Evolutionary conservation across 2,329 filamentous ascomycete species (phyloP).

Genomic region (Hypoxylon sp.): DNA sequence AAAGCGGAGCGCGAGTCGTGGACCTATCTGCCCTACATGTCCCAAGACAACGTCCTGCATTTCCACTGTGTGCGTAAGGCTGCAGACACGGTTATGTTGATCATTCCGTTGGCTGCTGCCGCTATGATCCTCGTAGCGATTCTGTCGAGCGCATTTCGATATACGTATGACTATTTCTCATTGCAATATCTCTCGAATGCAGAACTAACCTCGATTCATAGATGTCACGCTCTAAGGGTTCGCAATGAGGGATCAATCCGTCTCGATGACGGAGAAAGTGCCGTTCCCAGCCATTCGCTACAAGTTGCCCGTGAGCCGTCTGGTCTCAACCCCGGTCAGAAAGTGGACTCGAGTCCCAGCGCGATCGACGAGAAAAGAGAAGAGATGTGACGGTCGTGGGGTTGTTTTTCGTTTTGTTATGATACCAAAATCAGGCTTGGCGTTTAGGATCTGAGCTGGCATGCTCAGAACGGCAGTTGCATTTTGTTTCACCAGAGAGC

Average conservation of each 20-base stretch:
- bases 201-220: conserved; percentile 35
- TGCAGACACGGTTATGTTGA: conserved; percentile 47
- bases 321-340: conserved; percentile 8
- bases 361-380: conserved; percentile 30
- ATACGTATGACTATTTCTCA: conserved; percentile 40
- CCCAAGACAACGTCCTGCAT: conserved; percentile 42
- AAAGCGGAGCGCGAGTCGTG: conserved; percentile 47
- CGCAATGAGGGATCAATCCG: conserved; percentile 43
- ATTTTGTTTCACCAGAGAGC: conserved; percentile 29
- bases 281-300: conserved; percentile 1
- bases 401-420: conserved; percentile 28
- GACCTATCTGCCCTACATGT: conserved; percentile 46
- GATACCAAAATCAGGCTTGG: conserved; percentile 40
- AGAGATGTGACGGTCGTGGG: conserved; percentile 15
- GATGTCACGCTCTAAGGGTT: conserved; percentile 35
- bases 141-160: conserved; percentile 42
- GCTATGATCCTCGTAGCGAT: conserved; percentile 43
- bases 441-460: conserved; percentile 39
- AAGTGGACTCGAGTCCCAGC: conserved; percentile 20
- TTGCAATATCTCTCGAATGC: not conserved
- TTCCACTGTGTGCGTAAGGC: conserved; percentile 47
- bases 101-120: conserved; percentile 41
- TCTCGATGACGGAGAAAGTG: conserved; percentile 40
- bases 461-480: conserved; percentile 29
- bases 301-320: conserved; percentile 13